phyloP scores from a whole-genome alignment of 257 asterid genomes.

The Solanum medicagineum region DNA sequence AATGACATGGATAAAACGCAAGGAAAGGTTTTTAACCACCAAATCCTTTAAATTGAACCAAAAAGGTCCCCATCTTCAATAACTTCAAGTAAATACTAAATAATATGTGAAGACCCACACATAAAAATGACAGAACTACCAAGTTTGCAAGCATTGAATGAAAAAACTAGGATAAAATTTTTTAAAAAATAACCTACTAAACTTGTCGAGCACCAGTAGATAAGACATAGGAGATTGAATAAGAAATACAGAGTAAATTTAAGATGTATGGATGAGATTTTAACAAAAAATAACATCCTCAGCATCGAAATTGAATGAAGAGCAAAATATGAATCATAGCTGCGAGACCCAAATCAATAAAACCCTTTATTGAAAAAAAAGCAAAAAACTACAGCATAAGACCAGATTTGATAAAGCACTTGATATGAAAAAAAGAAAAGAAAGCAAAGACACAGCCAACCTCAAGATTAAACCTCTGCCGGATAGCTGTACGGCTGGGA shows the following conservation, averaged over 20 bases:
- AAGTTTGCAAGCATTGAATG: background rate
- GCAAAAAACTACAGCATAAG: background rate
- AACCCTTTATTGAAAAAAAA: background rate
- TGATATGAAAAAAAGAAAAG: too few relatives aligned
- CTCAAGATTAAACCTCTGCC: conserved; percentile 64
- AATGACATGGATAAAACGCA: background rate
- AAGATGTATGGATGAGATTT: background rate
- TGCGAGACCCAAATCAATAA: background rate
- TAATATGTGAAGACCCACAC: background rate
- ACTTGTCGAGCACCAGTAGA: background rate
- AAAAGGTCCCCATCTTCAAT: background rate
- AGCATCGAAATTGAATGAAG: background rate
- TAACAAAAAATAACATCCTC: background rate
- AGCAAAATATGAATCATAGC: background rate
- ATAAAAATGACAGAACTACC: background rate
- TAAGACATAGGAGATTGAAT: background rate
- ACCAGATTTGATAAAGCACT: background rate
- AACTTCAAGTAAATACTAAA: background rate
- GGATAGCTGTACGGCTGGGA: conserved; percentile 59
- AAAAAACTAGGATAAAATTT: background rate
- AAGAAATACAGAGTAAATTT: background rate
- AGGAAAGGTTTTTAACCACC: background rate
- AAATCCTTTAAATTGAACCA: background rate
- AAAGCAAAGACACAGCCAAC: conserved; percentile 9
- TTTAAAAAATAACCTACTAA: background rate